phyloP scores from a whole-genome alignment of 139 green algal species.

The Astrephomene gubernaculifera region DNA sequence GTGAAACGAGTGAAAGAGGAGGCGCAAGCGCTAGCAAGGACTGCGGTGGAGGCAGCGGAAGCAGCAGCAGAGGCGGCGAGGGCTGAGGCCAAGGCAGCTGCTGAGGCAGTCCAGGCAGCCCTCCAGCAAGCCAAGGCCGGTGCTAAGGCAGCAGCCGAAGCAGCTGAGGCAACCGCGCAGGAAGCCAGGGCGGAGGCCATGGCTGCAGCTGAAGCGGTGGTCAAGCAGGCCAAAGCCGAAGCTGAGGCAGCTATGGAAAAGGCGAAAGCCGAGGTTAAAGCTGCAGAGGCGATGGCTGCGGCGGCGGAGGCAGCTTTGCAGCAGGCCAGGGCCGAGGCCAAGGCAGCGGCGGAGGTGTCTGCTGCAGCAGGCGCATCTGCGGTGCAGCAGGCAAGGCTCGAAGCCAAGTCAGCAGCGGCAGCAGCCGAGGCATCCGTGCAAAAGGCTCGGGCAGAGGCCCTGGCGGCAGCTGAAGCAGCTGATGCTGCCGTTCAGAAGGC shows the following conservation, averaged over 20 bases:
- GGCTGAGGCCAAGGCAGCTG: background rate
- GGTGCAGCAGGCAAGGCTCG: too few species aligned
- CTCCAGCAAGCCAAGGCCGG: background rate
- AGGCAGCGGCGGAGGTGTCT: too few species aligned
- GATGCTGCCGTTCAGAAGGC: too few species aligned
- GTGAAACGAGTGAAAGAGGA: background rate
- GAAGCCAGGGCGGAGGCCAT: background rate
- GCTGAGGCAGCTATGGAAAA: background rate
- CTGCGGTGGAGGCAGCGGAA: background rate
- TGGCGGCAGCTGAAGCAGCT: background rate
- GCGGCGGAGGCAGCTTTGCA: too few species aligned
- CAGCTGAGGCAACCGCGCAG: background rate
- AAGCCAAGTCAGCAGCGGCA: too few species aligned
- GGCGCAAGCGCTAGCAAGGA: background rate
- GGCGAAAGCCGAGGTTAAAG: background rate
- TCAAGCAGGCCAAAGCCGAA: background rate
- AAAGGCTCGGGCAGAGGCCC: background rate
- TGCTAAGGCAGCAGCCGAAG: too few species aligned
- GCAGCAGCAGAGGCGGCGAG: background rate
- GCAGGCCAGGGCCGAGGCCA: too few species aligned
- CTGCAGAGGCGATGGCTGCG: background rate
- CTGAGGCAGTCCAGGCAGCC: background rate
- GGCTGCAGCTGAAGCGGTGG: too few species aligned
- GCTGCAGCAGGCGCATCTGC: too few species aligned
- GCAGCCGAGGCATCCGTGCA: slow-evolving; percentile 3